phyloP scores from a whole-genome alignment of 805 yeast species.

The Candida jianshihensis region DNA sequence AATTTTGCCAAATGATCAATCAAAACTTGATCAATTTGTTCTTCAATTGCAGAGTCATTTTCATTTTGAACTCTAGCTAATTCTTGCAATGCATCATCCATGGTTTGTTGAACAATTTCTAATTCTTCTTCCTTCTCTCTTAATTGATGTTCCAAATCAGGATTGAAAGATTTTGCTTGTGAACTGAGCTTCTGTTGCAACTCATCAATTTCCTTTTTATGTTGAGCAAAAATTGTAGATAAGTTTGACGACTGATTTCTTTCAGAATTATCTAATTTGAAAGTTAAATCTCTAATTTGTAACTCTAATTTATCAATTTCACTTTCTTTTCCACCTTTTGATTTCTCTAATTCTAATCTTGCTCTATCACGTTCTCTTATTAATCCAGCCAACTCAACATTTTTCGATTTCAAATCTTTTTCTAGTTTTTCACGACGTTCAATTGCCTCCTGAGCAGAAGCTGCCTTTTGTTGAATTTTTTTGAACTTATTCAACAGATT shows the following conservation, averaged over 20 bases:
- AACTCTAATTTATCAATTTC: constrained; percentile 62
- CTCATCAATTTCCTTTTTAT: constrained; percentile 53
- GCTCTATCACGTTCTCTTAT: constrained; percentile 89
- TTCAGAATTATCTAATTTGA: constrained; percentile 52
- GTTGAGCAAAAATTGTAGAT: constrained; percentile 50
- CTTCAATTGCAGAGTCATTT: constrained; percentile 46
- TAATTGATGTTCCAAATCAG: constrained; percentile 38
- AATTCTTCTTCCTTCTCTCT: constrained; percentile 70
- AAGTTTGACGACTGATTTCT: constrained; percentile 58
- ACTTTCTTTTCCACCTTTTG: constrained; percentile 54
- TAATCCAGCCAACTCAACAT: constrained; percentile 73
- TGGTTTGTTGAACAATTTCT: constrained; percentile 70
- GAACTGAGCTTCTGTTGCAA: constrained; percentile 32
- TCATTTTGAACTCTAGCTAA: constrained; percentile 44
- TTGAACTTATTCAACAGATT: constrained; percentile 71
- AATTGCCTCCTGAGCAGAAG: constrained; percentile 81
- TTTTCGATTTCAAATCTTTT: constrained; percentile 53
- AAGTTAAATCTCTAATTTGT: constrained; percentile 53
- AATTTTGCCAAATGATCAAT: constrained; percentile 43
- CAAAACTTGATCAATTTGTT: constrained; percentile 49
- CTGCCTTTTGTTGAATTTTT: constrained; percentile 77
- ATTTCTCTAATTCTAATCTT: constrained; percentile 69
- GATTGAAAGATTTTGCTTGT: constrained; percentile 15
- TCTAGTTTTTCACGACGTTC: constrained; percentile 76
- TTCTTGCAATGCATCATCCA: constrained; percentile 64